Evolutionary conservation across 768 basidiomycete genomes (phyloP).

Genomic region (Panaeolus cyanescens): DNA sequence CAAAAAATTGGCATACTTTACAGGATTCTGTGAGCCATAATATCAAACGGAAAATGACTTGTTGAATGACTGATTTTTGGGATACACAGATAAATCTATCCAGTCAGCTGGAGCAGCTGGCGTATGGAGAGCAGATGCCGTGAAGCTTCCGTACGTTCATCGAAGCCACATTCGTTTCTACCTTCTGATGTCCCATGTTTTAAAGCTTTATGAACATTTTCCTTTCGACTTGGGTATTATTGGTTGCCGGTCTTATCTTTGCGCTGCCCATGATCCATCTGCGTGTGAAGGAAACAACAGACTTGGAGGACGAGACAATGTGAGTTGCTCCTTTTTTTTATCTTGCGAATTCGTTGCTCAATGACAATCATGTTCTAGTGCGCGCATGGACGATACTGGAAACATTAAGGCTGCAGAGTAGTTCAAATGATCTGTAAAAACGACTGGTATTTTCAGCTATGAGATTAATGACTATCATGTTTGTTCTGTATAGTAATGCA

Average conservation of each 20-base stretch:
- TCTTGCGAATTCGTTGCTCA: not conserved
- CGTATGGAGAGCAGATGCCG: constrained; percentile 70
- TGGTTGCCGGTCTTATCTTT: constrained; percentile 60
- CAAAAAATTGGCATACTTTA: constrained; percentile 75
- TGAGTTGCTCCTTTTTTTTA: constrained; percentile 30
- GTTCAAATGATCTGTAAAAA: not conserved
- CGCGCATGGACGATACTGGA: constrained; percentile 45
- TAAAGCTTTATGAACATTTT: constrained; percentile 61
- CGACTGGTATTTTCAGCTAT: no score
- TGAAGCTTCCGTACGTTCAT: constrained; percentile 56
- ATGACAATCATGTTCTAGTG: constrained; percentile 22
- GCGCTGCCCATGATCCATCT: constrained; percentile 75
- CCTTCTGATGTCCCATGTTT: not conserved
- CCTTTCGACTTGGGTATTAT: constrained; percentile 54
- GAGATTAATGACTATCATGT: not conserved
- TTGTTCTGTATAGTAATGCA: not conserved
- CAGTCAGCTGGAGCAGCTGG: constrained; percentile 80
- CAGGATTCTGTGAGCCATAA: constrained; percentile 71
- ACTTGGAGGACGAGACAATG: constrained; percentile 51
- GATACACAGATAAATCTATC: constrained; percentile 46
- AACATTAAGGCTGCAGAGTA: constrained; percentile 22
- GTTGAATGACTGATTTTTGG: not conserved
- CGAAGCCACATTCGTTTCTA: not conserved
- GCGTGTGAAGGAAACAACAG: constrained; percentile 63
- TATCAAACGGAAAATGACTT: not conserved